Base-by-base conservation (phyloP, 495 filamentous ascomycete genomes). In the Corynascus novoguineensis region DNA sequence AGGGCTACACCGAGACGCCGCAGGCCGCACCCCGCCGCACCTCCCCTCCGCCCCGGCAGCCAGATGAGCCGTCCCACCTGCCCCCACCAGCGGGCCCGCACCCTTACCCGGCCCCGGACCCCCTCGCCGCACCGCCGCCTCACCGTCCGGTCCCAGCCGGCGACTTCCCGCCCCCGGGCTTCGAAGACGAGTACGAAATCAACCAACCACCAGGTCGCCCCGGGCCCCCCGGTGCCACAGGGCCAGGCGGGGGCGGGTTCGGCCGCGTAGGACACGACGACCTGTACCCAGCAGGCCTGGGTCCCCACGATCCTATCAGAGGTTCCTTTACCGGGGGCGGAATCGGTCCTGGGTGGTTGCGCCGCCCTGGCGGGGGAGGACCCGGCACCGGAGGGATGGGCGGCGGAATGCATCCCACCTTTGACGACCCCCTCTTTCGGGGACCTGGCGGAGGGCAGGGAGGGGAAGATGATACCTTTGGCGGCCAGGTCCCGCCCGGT, bases 351-450 rank as follows among this genome's bases (percentile, higher is more conserved):
- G 72, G 75, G 31, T 82, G 60, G 1, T 3, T 58, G 14, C 25
- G 29, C 0, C 32, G 55, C 34, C 58, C 55, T 4, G 49, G 53
- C 0, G 42, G 37, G 19, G 31, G 31, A 3, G 31, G 15, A 8
- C 6, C 19, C 15, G 32, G 5, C 31, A 27, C n/a, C 5, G 34
- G 15, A 11, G 21, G 15, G n/a, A 32, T 40, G 9, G 49, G 46
- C 0, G 83, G 85, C 40, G 93, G 93, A 2, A 97, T 97, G 93
- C 88, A 97, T 71, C 93, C 93, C 0, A 95, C 90, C 0, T 92
- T 95, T 63, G 90, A 97, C 64, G 93, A 97, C 69, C 90, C 89
- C 27, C 69, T 97, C 63, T 97, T 97, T 68, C 81, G 79, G 34
- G 89, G 88, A 0, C 66, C 76, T 74, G 17, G 78, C 77, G 10